phyloP scores from a whole-genome alignment of 345 rosid genomes.

The Eucalyptus curtisii region DNA sequence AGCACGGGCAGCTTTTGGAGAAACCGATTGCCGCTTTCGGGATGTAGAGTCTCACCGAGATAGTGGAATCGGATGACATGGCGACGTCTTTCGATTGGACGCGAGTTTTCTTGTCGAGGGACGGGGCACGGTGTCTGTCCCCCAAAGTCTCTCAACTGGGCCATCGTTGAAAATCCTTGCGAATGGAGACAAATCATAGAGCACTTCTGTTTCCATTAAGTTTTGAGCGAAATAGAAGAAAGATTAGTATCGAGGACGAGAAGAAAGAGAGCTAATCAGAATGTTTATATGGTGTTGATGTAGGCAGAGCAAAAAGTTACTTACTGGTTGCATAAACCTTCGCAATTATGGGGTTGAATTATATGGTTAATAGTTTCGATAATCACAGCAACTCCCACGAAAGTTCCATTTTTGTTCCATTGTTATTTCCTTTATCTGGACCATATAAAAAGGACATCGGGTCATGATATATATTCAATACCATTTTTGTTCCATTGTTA shows the following conservation, averaged over 20 bases:
- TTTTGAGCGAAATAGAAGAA: neutral
- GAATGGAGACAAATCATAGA: slow-evolving; percentile 5
- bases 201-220: neutral
- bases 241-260: neutral
- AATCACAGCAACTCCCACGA: neutral
- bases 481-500: neutral
- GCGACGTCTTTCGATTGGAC: slow-evolving; percentile 19
- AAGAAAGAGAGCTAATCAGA: neutral
- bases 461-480: neutral
- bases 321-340: neutral
- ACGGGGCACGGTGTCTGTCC: slow-evolving; percentile 5
- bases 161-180: slow-evolving; percentile 14
- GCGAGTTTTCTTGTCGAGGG: neutral
- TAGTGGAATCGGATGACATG: neutral
- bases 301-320: neutral
- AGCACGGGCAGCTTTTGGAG: slow-evolving; percentile 19
- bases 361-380: neutral
- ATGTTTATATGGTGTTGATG: neutral
- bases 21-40: neutral
- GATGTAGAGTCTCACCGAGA: slow-evolving; percentile 10
- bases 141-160: slow-evolving; percentile 12
- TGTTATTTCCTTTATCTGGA: neutral
- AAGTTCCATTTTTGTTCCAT: neutral
- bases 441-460: neutral
- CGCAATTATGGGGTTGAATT: neutral